Evolutionary conservation across 176 grass and related monocot species (phyloP).

Genomic region (Musa itinerans): DNA sequence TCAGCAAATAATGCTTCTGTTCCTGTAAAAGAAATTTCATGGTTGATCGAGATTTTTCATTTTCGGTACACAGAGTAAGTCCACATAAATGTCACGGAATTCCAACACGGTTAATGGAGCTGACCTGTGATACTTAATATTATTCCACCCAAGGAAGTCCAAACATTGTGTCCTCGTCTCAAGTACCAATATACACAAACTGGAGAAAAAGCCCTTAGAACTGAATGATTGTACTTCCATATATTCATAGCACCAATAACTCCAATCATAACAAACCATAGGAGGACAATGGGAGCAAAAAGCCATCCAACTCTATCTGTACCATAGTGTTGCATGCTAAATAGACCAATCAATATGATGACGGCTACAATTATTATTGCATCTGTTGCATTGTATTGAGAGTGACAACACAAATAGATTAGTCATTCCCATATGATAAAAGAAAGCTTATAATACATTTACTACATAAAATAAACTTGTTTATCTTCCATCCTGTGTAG

Average conservation of each 20-base stretch:
- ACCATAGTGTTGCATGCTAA: slow-evolving; percentile 98
- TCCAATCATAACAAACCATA: slow-evolving; percentile 91
- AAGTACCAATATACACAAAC: slow-evolving; percentile 65
- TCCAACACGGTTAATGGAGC: not conserved
- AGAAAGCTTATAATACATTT: not conserved
- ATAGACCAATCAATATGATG: slow-evolving; percentile 82
- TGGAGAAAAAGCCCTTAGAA: slow-evolving; percentile 87
- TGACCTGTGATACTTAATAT: slow-evolving; percentile 93
- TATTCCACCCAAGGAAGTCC: slow-evolving; percentile 83
- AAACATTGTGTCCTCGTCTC: slow-evolving; percentile 29
- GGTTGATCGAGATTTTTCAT: not conserved
- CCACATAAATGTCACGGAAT: not conserved
- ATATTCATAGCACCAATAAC: slow-evolving; percentile 70
- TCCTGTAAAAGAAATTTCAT: slow-evolving; percentile 34
- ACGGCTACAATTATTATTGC: slow-evolving; percentile 73
- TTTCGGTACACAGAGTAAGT: not conserved
- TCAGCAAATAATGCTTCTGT: slow-evolving; percentile 97
- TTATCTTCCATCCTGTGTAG: not conserved
- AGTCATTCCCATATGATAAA: not conserved
- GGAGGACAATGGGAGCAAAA: slow-evolving; percentile 85
- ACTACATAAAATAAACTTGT: not conserved
- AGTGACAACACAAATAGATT: not conserved
- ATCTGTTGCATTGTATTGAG: slow-evolving; percentile 43
- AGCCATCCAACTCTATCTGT: slow-evolving; percentile 99
- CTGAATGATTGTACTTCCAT: slow-evolving; percentile 55